Base-by-base conservation (phyloP, 1,284 basidiomycete species). In the Rhodotorula sp. region DNA sequence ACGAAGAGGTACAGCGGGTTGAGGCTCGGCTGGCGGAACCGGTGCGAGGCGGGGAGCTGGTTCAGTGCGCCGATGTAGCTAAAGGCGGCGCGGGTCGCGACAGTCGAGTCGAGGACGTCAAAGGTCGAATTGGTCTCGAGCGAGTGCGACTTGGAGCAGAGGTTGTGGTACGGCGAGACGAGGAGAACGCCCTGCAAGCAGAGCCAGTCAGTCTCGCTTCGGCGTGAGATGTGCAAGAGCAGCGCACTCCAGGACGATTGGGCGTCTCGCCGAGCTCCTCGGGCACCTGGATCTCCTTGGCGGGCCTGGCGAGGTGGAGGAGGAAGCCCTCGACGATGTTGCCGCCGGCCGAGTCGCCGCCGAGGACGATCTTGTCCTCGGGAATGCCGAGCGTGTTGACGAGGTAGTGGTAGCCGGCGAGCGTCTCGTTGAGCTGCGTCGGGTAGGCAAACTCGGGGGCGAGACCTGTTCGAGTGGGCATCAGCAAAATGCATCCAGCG, bases 341-440 rank as follows among this genome's bases (percentile, higher is more conserved):
- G 1, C 88, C 90, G 3, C 90, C 71, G 0, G 89, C 89, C 55
- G 86, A 88, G 78, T 91, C 90, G 27, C 89, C 90, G 4, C 86
- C 84, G 44, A 91, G 78, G 41, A 89, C 78, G 63, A 91, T 86
- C 77, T 89, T 88, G 73, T 83, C 83, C 25, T 86, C 84, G 3
- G 80, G 80, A 70, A 87, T 84, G 0, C 83, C 82, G 9, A 85
- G 73, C 1, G 78, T 80, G 55, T 83, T 74, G 50, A 89, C 84
- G 13, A 90, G 85, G 77, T 89, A 88, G 64, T 84, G 82, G 78
- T 89, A 90, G 0, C 87, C 87, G 3, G 87, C 85, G 19, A 90
- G 82, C 0, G 86, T 87, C 73, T 90, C 89, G 8, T 89, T 78
- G 2, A 90, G 82, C 23, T 88, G 87, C 0, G 88, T 81, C 0